phyloP scores from a whole-genome alignment of 208 protist species.

The Leishmania tarentolae region DNA sequence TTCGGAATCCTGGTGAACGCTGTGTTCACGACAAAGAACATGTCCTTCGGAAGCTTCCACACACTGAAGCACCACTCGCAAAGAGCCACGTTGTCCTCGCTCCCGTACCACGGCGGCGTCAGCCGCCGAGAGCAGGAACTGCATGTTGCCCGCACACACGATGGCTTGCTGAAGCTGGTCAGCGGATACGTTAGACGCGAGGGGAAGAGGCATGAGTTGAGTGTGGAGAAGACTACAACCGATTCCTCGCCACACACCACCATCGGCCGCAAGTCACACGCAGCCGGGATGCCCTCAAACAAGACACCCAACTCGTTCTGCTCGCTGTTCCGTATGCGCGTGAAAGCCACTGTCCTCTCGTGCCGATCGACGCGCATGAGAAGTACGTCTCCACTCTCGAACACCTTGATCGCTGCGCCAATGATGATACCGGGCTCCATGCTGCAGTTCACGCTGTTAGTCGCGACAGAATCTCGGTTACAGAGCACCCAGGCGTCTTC shows the following conservation, averaged over 20 bases:
- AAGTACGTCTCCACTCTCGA: slow-evolving; percentile 70
- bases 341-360: slow-evolving; percentile 72
- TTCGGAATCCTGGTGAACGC: slow-evolving; percentile 36
- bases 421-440: slow-evolving; percentile 84
- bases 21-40: slow-evolving; percentile 57
- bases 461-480: slow-evolving; percentile 62
- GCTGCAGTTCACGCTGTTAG: slow-evolving; percentile 87
- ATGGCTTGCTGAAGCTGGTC: slow-evolving; percentile 49
- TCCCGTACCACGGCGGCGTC: slow-evolving; percentile 62
- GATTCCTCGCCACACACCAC: slow-evolving; percentile 68
- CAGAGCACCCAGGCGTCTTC: slow-evolving; percentile 85
- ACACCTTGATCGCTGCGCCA: slow-evolving; percentile 65
- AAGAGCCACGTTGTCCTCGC: slow-evolving; percentile 61
- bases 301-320: slow-evolving; percentile 79
- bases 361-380: slow-evolving; percentile 64
- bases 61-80: slow-evolving; percentile 81
- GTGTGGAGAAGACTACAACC: slow-evolving; percentile 82
- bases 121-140: slow-evolving; percentile 32
- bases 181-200: slow-evolving; percentile 66
- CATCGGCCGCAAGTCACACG: slow-evolving; percentile 59
- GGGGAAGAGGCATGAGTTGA: slow-evolving; percentile 69
- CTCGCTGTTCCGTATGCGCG: slow-evolving; percentile 61
- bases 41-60: slow-evolving; percentile 76
- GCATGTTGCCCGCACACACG: slow-evolving; percentile 26
- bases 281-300: slow-evolving; percentile 68